Base-by-base conservation (phyloP, 805 yeast genomes). In the Myxozyma vanderwaltii region DNA sequence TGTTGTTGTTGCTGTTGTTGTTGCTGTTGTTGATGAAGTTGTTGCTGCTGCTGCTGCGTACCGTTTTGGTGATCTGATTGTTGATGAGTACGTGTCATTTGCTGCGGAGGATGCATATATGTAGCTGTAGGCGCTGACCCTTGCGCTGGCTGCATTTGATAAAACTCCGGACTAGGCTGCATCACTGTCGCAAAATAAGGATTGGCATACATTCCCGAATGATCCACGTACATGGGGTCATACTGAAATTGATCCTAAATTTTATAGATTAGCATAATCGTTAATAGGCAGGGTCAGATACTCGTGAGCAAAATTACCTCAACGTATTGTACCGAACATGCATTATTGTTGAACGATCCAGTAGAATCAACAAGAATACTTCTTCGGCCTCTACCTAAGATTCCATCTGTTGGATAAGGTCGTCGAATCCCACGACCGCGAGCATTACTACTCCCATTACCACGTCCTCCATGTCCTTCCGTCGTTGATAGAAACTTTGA, bases 311-410 rank as follows among this genome's bases (percentile, higher is more conserved):
- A 47, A 21, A 39, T 3, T 47, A 47, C 51, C 5, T 47, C 51
- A 10, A 15, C 23, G 33, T 33, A 33, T 6, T 47, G 40, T 10
- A 5, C 51, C 23, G 33, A 40, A 29, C 36, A 44, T 3, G 40
- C 51, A 23, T 31, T 33, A 35, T 47, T 47, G 21, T 47, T 47
- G 27, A 47, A 47, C 1, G 51, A n/a, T 7, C 24, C 40, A 12
- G 51, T 47, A 6, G 51, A 31, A 23, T 47, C 51, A 7, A 19
- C 51, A n/a, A 47, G 40, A 47, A 47, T 35, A 33, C 24, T 23
- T 17, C 40, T 19, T 10, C 27, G 27, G 17, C 12, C 36, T 13
- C 51, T 29, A 27, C 33, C 40, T 8, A 23, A n/a, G 17, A 19
- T 7, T 17, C 40, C 21, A 15, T 31, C 19, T n/a, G 13, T 17